Base-by-base conservation (phyloP, 2,329 filamentous ascomycete genomes). In the Colletotrichum eremochloae region DNA sequence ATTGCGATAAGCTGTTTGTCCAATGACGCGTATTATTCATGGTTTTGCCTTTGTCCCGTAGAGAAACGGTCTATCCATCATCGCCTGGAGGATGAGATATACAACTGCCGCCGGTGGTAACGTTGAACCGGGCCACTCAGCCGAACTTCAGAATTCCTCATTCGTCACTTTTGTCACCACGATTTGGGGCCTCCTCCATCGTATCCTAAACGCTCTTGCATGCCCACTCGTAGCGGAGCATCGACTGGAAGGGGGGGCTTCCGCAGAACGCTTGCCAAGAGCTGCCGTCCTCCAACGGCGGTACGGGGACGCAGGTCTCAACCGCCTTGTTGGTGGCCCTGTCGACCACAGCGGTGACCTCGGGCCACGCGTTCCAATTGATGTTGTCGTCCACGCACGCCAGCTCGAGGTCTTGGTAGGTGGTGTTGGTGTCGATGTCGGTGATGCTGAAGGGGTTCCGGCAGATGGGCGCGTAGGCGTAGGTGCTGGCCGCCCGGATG, bases 381-480 rank as follows among this genome's bases (percentile, higher is more conserved):
- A 69, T 56, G 46, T 72, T 29, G 24, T 72, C 69, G 38, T 72
- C 66, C 18, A 53, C 69, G 24, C 69, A 72, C 11, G 69, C 69
- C 29, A 69, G 42, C 66, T 72, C 69, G 15, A 72, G 33, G 24
- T 69, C 58, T 31, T 56, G 15, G 66, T 69, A 72, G 8, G 46
- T 69, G 42, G 46, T 50, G 55, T 48, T 48, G 31, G 69, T 72
- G 0, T 15, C 53, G 24, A 40, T 33, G 38, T 53, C 44, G 40
- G 69, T 69, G 60, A 64, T 9, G 60, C 61, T 69, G 69, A 72
- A 72, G 40, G 69, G 69, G n/a, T 69, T 72, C 53, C 66, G 69
- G 44, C 69, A 72, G 38, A 72, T 56, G 15, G 69, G 66, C 15
- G 56, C 46, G 15, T 44, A 44, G 46, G 55, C 53, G 60, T 65